Evolutionary conservation across 805 yeast genomes (phyloP), one percentile per base, ranked within the genome.

Genomic region (Candida stauntonica): DNA sequence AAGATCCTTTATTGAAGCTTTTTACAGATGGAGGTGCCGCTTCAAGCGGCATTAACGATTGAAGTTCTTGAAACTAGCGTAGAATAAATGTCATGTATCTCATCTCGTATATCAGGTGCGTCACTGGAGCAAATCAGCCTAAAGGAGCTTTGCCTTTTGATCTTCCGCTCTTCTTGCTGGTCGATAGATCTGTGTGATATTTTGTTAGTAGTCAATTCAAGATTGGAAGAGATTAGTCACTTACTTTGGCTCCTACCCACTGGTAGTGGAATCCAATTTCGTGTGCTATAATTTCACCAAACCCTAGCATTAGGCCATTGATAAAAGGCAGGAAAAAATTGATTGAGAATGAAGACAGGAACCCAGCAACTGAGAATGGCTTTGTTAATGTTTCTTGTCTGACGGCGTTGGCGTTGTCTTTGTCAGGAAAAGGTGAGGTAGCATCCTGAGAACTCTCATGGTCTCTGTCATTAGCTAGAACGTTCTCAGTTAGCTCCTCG

Each of bases 251-350:
- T 5, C 83, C 87, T 17, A 68, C 55, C 85, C 93, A 84, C 31
- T 86, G 79, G 63, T 76, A 81, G 33, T 72, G 70, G 66, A 86
- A 85, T 5, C 96, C 95, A 29, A 91, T 63, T 54, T 91, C 97
- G 58, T 89, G 96, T 7, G 98, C 98, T 42, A 86, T 66, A 16
- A 91, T 79, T 65, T 91, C 98, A 2, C 98, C 98, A 58, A 91
- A 87, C 0, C 98, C 98, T 35, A 91, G 72, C 96, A 89, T 89
- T 62, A 91, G 67, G 7, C 98, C 98, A 54, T 91, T 91, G 50
- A 91, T 68, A 54, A 91, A 88, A 3, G 98, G 98, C 32, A 91
- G 63, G 2, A 88, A 57, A 49, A 91, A 62, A 51, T 91, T 91
- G 46, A 91, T 77, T 2, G 88, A 72, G 17, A 82, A 63, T n/a